A percentile compares a stretch with the other conserved stretches of the same genome.
Evolutionary conservation across 768 basidiomycete genomes (phyloP).

Genomic region (Hemileccinum rubropunctum): DNA sequence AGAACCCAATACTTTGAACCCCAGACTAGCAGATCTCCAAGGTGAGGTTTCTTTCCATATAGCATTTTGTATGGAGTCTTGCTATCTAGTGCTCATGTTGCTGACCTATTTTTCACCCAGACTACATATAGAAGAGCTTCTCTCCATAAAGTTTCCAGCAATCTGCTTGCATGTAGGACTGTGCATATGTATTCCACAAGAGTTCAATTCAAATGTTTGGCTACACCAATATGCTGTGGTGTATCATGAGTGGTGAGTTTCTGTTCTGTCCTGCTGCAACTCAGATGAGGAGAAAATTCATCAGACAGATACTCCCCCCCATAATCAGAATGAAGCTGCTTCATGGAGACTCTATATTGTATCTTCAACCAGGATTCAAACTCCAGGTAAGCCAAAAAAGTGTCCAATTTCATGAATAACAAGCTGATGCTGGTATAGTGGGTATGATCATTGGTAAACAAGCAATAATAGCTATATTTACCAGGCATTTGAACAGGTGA

Average conservation of each 20-base stretch:
- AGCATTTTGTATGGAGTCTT: neutral
- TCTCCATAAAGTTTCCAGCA: conserved; percentile 1
- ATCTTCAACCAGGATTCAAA: conserved; percentile 1
- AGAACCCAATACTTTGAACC: neutral
- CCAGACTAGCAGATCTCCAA: neutral
- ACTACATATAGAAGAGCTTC: neutral
- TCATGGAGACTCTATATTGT: neutral
- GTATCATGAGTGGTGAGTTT: neutral
- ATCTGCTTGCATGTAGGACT: neutral
- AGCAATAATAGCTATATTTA: conserved; percentile 2
- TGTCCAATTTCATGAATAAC: conserved; percentile 1
- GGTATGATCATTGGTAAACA: conserved; percentile 13
- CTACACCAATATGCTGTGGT: neutral
- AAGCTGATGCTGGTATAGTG: conserved; percentile 7
- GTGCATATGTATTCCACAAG: neutral
- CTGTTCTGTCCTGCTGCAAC: neutral
- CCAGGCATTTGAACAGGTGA: neutral
- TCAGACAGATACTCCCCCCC: conserved; percentile 31
- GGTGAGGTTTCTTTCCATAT: neutral
- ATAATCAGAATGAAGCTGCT: conserved; percentile 2
- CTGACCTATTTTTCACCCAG: conserved; percentile 2
- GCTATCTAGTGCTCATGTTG: neutral
- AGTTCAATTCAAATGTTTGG: neutral
- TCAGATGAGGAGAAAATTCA: neutral
- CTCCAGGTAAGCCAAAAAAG: conserved; percentile 2